Conservation (phyloP, 805 yeast genomes). For the Metschnikowia bowlesiae region DNA sequence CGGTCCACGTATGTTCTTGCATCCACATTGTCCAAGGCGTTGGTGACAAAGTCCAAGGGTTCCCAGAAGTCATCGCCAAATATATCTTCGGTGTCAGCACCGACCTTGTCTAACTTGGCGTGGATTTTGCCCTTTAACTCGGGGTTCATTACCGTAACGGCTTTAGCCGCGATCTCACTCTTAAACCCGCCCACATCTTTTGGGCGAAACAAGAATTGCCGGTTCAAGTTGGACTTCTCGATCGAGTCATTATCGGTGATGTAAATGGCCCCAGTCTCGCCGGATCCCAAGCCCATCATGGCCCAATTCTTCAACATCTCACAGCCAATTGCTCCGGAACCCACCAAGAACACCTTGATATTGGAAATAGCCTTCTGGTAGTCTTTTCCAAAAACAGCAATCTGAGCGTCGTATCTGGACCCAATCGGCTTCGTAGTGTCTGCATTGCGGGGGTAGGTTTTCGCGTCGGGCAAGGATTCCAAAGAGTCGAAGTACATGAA, state of each 20-base stretch:
- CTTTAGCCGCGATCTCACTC: constrained; percentile 84
- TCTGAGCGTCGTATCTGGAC: constrained; percentile 89
- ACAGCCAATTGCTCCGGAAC: constrained; percentile 98
- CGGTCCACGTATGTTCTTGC: constrained; percentile 98
- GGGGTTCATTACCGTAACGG: constrained; percentile 83
- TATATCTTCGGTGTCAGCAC: constrained; percentile 84
- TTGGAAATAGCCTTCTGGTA: constrained; percentile 73
- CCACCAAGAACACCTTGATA: constrained; percentile 83
- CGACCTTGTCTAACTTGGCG: constrained; percentile 80
- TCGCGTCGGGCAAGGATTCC: constrained; percentile 74
- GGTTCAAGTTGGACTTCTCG: constrained; percentile 91
- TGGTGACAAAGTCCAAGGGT: constrained; percentile 80
- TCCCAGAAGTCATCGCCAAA: constrained; percentile 87
- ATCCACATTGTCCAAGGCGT: constrained; percentile 95
- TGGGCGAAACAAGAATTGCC: constrained; percentile 94
- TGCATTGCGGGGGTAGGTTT: constrained; percentile 56
- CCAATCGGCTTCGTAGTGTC: constrained; percentile 71
- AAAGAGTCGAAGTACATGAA: constrained; percentile 90
- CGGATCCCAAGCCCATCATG: constrained; percentile 89
- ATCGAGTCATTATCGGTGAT: constrained; percentile 94
- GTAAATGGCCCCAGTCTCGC: constrained; percentile 76
- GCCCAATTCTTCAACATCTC: constrained; percentile 99
- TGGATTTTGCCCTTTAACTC: constrained; percentile 74
- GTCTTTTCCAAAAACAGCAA: constrained; percentile 85
- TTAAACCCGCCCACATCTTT: constrained; percentile 90